Percentiles rank a stretch among this genome's conserved stretches.
phyloP scores from a whole-genome alignment of 306 rosid genomes.

The Citrullus colocynthis region DNA sequence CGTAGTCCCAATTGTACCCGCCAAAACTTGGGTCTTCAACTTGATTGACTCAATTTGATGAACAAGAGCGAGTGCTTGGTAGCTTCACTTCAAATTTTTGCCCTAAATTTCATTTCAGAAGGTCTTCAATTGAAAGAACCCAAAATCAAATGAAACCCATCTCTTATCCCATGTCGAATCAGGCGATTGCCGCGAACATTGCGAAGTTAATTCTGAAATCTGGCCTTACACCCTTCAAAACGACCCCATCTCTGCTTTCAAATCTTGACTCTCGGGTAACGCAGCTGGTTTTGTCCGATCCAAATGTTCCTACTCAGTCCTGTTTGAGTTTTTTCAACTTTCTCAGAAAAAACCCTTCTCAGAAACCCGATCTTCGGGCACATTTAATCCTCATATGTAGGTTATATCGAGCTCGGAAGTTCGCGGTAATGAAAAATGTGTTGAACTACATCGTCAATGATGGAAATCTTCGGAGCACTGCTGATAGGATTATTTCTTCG shows the following conservation, averaged over 20 bases:
- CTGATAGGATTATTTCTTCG: constrained; percentile 20
- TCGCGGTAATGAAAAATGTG: constrained; percentile 33
- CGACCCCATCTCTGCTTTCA: constrained; percentile 25
- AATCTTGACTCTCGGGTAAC: constrained; percentile 32
- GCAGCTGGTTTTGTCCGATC: constrained; percentile 46
- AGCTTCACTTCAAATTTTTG: not conserved
- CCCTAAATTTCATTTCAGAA: constrained; percentile 30
- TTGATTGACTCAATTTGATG: not conserved
- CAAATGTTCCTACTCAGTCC: constrained; percentile 19
- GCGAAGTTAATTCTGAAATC: constrained; percentile 17
- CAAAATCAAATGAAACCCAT: constrained; percentile 4
- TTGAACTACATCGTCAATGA: constrained; percentile 27
- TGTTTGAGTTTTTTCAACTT: constrained; percentile 45
- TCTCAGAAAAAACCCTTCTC: constrained; percentile 24
- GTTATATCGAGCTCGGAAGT: constrained; percentile 34
- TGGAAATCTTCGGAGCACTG: constrained; percentile 5
- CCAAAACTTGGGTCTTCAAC: not conserved
- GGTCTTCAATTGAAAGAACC: constrained; percentile 6
- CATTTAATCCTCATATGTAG: constrained; percentile 33
- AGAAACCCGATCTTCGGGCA: constrained; percentile 45
- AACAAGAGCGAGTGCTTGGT: not conserved
- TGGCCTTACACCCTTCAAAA: constrained; percentile 19
- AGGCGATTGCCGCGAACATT: constrained; percentile 25
- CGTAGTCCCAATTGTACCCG: not conserved
- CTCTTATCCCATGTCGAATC: constrained; percentile 13